phyloP scores from a whole-genome alignment of 768 basidiomycete species.

The Rhizopogon salebrosus region DNA sequence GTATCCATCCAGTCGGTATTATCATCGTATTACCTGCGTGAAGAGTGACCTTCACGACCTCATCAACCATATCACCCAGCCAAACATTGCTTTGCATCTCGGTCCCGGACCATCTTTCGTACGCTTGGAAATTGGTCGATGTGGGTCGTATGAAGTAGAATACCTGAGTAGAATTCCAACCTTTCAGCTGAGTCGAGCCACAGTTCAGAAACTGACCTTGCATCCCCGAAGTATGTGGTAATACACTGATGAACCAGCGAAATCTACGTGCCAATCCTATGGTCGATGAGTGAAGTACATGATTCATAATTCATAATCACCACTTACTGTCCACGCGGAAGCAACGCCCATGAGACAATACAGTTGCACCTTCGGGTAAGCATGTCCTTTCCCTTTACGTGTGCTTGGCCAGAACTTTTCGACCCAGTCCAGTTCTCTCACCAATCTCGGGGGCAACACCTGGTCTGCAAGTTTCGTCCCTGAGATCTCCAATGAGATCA shows the following conservation, averaged over 20 bases:
- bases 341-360: slow-evolving; percentile 97
- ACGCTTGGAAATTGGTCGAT: slow-evolving; percentile 76
- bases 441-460: slow-evolving; percentile 78
- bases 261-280: slow-evolving; percentile 98
- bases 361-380: slow-evolving; percentile 89
- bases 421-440: slow-evolving; percentile 93
- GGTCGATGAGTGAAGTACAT: neutral
- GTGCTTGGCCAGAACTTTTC: slow-evolving; percentile 90
- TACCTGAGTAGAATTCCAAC: slow-evolving; percentile 40
- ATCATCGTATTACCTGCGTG: slow-evolving; percentile 83
- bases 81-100: slow-evolving; percentile 85
- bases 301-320: neutral
- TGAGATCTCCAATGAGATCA: slow-evolving; percentile 92
- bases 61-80: slow-evolving; percentile 91
- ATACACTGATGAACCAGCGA: slow-evolving; percentile 96
- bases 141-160: slow-evolving; percentile 97
- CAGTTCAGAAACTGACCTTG: slow-evolving; percentile 47
- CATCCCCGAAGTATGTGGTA: slow-evolving; percentile 87
- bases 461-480: slow-evolving; percentile 75
- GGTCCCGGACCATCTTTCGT: slow-evolving; percentile 91
- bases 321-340: slow-evolving; percentile 88
- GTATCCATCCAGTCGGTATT: slow-evolving; percentile 96
- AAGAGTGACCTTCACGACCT: slow-evolving; percentile 82
- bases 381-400: slow-evolving; percentile 64
- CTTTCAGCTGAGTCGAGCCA: neutral